Percentiles rank a stretch among this genome's conserved stretches.
Evolutionary conservation across 805 yeast species (phyloP).

Genomic region (Nakazawaea wickerhamii): DNA sequence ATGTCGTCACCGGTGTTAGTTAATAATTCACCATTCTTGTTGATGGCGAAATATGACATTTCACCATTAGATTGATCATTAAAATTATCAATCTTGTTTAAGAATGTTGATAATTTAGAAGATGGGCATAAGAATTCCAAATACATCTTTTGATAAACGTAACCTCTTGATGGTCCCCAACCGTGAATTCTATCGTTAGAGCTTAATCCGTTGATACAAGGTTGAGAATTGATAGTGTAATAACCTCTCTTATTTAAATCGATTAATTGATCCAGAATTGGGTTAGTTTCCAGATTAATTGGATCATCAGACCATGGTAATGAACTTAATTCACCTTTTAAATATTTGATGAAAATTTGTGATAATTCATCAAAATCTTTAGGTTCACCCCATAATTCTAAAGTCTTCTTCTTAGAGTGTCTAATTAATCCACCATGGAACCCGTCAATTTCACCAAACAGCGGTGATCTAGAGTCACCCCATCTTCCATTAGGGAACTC

Average conservation of each 20-base stretch:
- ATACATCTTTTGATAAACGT: slow-evolving; percentile 91
- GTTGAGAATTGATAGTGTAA: slow-evolving; percentile 88
- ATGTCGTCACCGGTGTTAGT: slow-evolving; percentile 75
- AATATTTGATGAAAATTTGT: slow-evolving; percentile 58
- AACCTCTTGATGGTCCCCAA: slow-evolving; percentile 95
- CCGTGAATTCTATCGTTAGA: slow-evolving; percentile 74
- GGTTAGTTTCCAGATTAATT: slow-evolving; percentile 65
- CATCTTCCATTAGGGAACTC: slow-evolving; percentile 98
- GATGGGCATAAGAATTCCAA: slow-evolving; percentile 79
- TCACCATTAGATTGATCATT: slow-evolving; percentile 35
- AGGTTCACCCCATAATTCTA: slow-evolving; percentile 89
- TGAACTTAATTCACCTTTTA: slow-evolving; percentile 64
- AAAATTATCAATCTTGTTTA: slow-evolving; percentile 38
- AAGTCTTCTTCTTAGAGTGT: slow-evolving; percentile 74
- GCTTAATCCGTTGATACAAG: slow-evolving; percentile 75
- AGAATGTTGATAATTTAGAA: slow-evolving; percentile 28
- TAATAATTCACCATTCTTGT: slow-evolving; percentile 46
- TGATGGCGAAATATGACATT: slow-evolving; percentile 75
- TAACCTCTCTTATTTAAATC: slow-evolving; percentile 63
- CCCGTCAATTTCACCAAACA: slow-evolving; percentile 85
- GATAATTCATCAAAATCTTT: slow-evolving; percentile 52
- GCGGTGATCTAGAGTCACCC: slow-evolving; percentile 98
- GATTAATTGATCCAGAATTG: slow-evolving; percentile 54
- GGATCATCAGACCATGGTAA: slow-evolving; percentile 97
- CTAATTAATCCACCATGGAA: slow-evolving; percentile 76